These are phyloP conservation scores for Condylostoma magnum DNA, from an alignment of 169 alveolate species.

Conservation along the genomic window DNA sequence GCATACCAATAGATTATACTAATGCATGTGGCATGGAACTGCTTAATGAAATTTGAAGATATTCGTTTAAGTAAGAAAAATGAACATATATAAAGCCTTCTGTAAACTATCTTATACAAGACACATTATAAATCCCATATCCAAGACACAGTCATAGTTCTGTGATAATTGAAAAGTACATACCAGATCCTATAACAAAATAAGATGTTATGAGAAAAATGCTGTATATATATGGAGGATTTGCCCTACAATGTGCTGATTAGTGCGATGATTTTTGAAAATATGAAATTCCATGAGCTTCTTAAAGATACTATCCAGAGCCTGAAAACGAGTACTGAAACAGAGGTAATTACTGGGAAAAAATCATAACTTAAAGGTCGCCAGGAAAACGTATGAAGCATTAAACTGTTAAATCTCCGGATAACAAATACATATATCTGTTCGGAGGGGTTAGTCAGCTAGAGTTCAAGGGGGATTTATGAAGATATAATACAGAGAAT, in stretches of 20 bases:
- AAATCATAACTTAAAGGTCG: conserved; percentile 19
- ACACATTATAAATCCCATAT: conserved; percentile 37
- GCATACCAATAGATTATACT: conserved; percentile 31
- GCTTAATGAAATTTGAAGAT: conserved; percentile 65
- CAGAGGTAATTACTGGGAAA: conserved; percentile 65
- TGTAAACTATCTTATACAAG: conserved; percentile 34
- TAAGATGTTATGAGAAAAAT: conserved; percentile 39
- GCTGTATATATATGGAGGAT: conserved; percentile 72
- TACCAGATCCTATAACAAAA: neutral
- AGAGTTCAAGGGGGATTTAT: conserved; percentile 9
- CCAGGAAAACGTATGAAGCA: conserved; percentile 71
- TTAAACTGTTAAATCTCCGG: conserved; percentile 46
- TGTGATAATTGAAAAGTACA: conserved; percentile 29
- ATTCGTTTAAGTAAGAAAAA: conserved; percentile 40
- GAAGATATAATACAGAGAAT: neutral
- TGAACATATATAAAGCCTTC: conserved; percentile 65
- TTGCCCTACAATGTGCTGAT: conserved; percentile 60
- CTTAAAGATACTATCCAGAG: conserved; percentile 56
- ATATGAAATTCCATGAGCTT: conserved; percentile 67
- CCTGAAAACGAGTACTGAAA: conserved; percentile 43
- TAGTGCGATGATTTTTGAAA: conserved; percentile 70
- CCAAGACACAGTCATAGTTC: conserved; percentile 65
- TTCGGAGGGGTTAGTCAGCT: conserved; percentile 62
- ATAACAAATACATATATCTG: conserved; percentile 47
- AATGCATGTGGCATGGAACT: conserved; percentile 64